These are phyloP conservation scores for Plasmodium cynomolgi DNA, from an alignment of 169 alveolate species.

Conservation along the genomic window DNA sequence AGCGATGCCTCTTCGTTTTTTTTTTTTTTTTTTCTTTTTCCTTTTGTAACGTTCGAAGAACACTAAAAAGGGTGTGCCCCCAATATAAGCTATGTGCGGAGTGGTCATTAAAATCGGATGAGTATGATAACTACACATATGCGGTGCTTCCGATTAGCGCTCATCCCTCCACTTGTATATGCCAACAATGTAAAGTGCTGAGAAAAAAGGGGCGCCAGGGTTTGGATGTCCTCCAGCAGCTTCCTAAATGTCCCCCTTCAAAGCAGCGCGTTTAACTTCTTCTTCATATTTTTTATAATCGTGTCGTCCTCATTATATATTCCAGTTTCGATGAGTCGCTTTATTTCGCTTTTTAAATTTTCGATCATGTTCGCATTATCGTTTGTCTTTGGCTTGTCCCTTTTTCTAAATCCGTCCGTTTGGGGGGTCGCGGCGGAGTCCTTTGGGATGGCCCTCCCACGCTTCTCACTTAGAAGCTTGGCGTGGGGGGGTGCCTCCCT, in stretches of 20 bases:
- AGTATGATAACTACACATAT: background rate
- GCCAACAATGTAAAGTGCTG: background rate
- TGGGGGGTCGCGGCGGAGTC: background rate
- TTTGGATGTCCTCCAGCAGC: background rate
- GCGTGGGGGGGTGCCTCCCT: background rate
- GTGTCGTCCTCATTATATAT: constrained; percentile 60
- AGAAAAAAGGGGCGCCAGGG: background rate
- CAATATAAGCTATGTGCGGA: background rate
- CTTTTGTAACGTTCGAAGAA: background rate
- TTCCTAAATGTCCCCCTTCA: background rate
- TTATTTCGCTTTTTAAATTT: constrained; percentile 58
- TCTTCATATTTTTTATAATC: constrained; percentile 50
- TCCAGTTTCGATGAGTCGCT: constrained; percentile 42
- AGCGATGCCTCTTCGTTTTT: background rate
- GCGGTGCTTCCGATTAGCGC: background rate
- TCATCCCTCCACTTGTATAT: background rate
- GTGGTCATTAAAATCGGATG: background rate
- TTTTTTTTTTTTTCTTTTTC: background rate
- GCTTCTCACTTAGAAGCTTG: background rate
- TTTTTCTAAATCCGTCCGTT: background rate
- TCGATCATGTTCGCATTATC: constrained; percentile 3
- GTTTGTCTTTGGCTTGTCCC: background rate
- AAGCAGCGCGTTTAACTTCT: constrained; percentile 7
- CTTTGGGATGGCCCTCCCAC: background rate
- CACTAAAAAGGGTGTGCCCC: background rate